Conservation (phyloP, 2,329 filamentous ascomycete genomes). For the Metarhizium anisopliae region DNA sequence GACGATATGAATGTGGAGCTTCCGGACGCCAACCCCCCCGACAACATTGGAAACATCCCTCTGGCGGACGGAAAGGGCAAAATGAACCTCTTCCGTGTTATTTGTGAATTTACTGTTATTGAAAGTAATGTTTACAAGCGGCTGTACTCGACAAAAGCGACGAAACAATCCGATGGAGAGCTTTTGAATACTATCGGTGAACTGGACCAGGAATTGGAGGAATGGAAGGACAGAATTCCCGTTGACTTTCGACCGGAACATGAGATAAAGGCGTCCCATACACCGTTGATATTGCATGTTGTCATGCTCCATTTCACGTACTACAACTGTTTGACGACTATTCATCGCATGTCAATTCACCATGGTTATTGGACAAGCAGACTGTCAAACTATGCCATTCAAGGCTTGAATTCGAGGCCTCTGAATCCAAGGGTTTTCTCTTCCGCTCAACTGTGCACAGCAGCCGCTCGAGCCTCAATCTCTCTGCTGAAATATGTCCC, state of each 20-base stretch:
- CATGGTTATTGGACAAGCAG: conserved; percentile 97
- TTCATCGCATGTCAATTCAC: conserved; percentile 96
- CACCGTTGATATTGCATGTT: conserved; percentile 86
- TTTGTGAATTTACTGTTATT: conserved; percentile 86
- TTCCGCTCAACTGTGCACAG: conserved; percentile 85
- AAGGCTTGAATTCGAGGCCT: conserved; percentile 82
- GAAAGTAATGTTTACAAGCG: conserved; percentile 91
- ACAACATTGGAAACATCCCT: conserved; percentile 92
- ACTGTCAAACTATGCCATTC: conserved; percentile 88
- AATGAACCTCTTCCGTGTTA: conserved; percentile 87
- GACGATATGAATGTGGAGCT: conserved; percentile 90
- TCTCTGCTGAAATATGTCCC: conserved; percentile 93
- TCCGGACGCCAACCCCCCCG: conserved; percentile 79
- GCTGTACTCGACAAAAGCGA: conserved; percentile 85
- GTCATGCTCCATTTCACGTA: conserved; percentile 94
- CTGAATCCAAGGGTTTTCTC: conserved; percentile 92
- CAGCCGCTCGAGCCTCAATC: conserved; percentile 86
- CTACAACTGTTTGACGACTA: conserved; percentile 95
- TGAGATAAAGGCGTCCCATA: conserved; percentile 88
- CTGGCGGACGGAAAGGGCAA: conserved; percentile 82
- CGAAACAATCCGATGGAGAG: conserved; percentile 86
- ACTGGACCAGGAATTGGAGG: conserved; percentile 78
- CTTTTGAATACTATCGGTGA: conserved; percentile 93
- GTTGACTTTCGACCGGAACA: conserved; percentile 95
- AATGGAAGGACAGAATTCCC: conserved; percentile 94